Evolutionary conservation across 169 alveolate genomes (phyloP), one percentile per base, ranked within the genome.

Genomic region (Plasmodium gonderi): DNA sequence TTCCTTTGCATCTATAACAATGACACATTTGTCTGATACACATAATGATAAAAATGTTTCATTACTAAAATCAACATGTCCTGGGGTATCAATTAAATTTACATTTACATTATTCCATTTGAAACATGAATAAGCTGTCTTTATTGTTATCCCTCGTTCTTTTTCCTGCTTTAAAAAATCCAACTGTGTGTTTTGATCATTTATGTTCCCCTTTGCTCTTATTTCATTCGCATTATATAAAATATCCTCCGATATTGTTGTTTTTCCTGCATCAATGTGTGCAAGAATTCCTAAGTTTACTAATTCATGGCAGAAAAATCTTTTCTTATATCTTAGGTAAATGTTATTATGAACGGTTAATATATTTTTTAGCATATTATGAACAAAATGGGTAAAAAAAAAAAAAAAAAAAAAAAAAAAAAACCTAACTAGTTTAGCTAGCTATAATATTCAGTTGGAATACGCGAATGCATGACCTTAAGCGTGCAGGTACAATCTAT

Each of bases 81-180:
- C 99, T 14, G 99, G 99, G 12, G 99, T 98, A 75, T 98, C 99
- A 4, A 97, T 96, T n/a, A 97, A 79, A 78, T 97, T 97, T 47
- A 97, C 91, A 65, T 96, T 82, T 54, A 79, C 33, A 14, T 92
- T 82, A 6, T 87, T 77, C 98, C 99, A 97, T 26, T 94, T 96
- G 91, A 97, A 97, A 29, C 98, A 94, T 14, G 97, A 97, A 54
- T 98, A 97, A 14, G 99, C 99, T 8, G 98, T 95, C 79, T 98
- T 92, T 14, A 97, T 97, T 8, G 99, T 97, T 38, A 97, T 97
- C 12, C 99, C 99, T 65, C 99, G 76, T 81, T 96, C 95, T 82
- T 98, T 94, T 80, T 97, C 99, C 92, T 97, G 95, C 60, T 92
- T 95, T 95, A 96, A 91, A 87, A 95, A 95, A 85, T 95, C 98